Conservation (phyloP, 441 rosid genomes). For the Erysimum cheiri region DNA sequence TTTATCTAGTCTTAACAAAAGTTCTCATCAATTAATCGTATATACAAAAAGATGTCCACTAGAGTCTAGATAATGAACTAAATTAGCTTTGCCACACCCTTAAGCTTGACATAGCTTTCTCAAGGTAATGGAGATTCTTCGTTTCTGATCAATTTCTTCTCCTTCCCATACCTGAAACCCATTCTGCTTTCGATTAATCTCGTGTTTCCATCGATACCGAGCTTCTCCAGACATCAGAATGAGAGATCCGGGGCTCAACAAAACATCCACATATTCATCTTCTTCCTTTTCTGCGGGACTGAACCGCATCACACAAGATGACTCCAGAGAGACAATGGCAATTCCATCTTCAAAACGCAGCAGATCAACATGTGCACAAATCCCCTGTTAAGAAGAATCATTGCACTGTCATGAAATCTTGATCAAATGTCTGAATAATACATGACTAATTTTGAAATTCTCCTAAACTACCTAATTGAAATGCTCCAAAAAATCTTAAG, state of each 20-base stretch:
- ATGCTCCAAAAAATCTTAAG: background rate
- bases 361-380: conserved; percentile 88
- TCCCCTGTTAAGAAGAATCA: conserved; percentile 62
- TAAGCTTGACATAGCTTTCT: conserved; percentile 52
- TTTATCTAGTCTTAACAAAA: background rate
- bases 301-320: conserved; percentile 88
- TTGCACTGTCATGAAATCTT: background rate
- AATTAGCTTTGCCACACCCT: background rate
- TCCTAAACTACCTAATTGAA: conserved; percentile 2
- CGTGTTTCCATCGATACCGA: conserved; percentile 87
- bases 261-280: conserved; percentile 48
- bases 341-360: conserved; percentile 93
- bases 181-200: conserved; percentile 71
- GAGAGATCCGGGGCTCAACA: conserved; percentile 75
- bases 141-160: conserved; percentile 62
- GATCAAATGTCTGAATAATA: conserved; percentile 7
- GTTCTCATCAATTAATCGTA: background rate
- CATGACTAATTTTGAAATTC: background rate
- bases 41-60: background rate
- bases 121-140: conserved; percentile 77
- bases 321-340: conserved; percentile 82
- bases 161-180: conserved; percentile 86
- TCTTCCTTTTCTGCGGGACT: conserved; percentile 44
- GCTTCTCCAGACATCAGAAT: conserved; percentile 81
- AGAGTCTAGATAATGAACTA: background rate